A percentile compares a stretch with the other conserved stretches of the same genome.
These are phyloP conservation scores for Circinella umbellata DNA, from an alignment of 371 early-diverging fungal genomes.

Conservation along the genomic window DNA sequence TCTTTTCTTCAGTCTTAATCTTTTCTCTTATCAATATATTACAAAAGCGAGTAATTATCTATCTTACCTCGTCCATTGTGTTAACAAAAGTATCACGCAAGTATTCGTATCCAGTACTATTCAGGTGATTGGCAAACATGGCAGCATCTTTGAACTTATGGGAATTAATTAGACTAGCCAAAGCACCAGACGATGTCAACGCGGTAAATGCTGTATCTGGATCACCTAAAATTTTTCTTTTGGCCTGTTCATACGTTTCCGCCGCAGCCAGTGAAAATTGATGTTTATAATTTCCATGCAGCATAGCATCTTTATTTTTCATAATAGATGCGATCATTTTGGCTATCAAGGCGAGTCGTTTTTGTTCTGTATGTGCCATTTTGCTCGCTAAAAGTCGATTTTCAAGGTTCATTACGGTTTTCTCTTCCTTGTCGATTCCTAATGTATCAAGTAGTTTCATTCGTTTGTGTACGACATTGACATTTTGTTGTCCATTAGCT, in stretches of 20 bases:
- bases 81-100: slow-evolving; percentile 10
- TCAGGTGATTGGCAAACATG: slow-evolving; percentile 9
- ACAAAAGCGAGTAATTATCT: too few species aligned
- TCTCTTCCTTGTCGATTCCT: slow-evolving; percentile 13
- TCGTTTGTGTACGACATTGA: slow-evolving; percentile 49
- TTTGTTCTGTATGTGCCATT: neutral
- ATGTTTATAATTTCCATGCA: neutral
- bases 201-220: neutral
- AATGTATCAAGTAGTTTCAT: slow-evolving; percentile 29
- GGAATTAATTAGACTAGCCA: neutral
- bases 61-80: slow-evolving; percentile 20
- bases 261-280: slow-evolving; percentile 14
- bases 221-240: slow-evolving; percentile 11
- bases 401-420: neutral
- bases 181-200: neutral
- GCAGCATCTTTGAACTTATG: slow-evolving; percentile 10
- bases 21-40: too few species aligned
- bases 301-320: neutral
- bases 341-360: neutral
- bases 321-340: neutral
- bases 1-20: too few species aligned
- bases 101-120: neutral
- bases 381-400: neutral
- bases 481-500: slow-evolving; percentile 63
- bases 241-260: slow-evolving; percentile 22